Evolutionary conservation across 345 rosid species (phyloP), one percentile per base, ranked within the genome.

Genomic region (Rhizophora apiculata): DNA sequence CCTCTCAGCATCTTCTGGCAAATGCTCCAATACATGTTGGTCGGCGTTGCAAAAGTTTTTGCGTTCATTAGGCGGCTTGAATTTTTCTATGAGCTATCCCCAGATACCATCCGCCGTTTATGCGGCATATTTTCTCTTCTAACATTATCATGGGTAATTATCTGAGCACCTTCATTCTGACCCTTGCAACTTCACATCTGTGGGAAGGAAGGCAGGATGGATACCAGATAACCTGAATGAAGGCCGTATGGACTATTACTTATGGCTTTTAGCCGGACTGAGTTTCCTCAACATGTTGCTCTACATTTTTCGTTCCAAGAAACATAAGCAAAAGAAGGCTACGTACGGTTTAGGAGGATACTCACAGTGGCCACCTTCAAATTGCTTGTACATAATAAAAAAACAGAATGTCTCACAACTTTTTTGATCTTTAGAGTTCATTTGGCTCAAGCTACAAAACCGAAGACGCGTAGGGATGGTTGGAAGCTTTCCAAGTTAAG

Each of bases 61-160:
- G 87, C 85, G 4, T 86, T 83, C 75, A 83, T 95, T 3, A 96
- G 96, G 0, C 96, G 87, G 81, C 85, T 91, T 0, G 93, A 95
- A 82, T 95, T 95, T 76, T 94, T 94, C 80, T 94, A 89, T 29
- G 93, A 94, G 49, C 96, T 91, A 52, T 94, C 98, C 54, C 97
- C 97, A 0, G 97, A 95, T 76, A 87, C 99, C 0, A 92, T 95
- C 97, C 68, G 97, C 27, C 92, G 97, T 52, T 76, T 94, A 77
- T 92, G 96, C 77, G 85, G 90, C 36, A 96, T 96, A 1, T 72
- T 90, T 5, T 76, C 96, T 3, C 96, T 95, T 30, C 67, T 95
- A 52, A 89, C 97, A 0, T 86, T 76, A 6, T 80, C 99, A 79
- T 95, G 27, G 97, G 99, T 4, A 92, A 81, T 64, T 95, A 95